Percentiles rank a stretch among this genome's conserved stretches.
Evolutionary conservation across 768 basidiomycete species (phyloP).

Genomic region (Phylloporus arenicola): DNA sequence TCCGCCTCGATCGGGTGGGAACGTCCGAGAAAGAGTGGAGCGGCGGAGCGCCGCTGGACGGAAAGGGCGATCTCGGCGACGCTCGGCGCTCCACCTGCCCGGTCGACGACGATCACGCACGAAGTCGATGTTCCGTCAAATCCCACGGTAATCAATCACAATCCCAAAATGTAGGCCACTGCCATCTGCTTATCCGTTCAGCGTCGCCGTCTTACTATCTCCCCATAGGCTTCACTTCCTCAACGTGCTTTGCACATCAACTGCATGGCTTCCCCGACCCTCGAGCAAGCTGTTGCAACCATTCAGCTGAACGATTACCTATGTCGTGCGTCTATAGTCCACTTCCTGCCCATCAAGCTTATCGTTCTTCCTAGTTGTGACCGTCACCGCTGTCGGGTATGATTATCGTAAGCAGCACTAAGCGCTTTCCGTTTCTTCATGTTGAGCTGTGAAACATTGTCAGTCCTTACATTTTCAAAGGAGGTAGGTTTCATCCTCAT

Average conservation of each 20-base stretch:
- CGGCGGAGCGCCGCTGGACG: too few species aligned
- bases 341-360: not conserved
- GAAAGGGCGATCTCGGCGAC: too few species aligned
- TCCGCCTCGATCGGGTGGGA: too few species aligned
- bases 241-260: not conserved
- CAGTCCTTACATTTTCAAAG: not conserved
- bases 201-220: too few species aligned
- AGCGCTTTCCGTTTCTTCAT: too few species aligned
- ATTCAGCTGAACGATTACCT: not conserved
- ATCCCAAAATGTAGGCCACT: too few species aligned
- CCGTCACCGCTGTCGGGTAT: not conserved
- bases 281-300: not conserved
- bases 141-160: too few species aligned
- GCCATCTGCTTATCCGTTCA: too few species aligned
- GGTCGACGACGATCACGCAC: too few species aligned
- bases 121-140: too few species aligned
- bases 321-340: not conserved
- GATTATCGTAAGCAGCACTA: not conserved
- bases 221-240: not conserved
- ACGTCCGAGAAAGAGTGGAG: too few species aligned
- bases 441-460: not conserved
- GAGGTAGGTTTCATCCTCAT: not conserved
- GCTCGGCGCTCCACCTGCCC: too few species aligned
- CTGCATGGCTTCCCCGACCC: not conserved
- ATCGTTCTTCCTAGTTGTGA: not conserved